Base-by-base conservation (phyloP, 2,329 filamentous ascomycete species). In the Claviceps purpurea region DNA sequence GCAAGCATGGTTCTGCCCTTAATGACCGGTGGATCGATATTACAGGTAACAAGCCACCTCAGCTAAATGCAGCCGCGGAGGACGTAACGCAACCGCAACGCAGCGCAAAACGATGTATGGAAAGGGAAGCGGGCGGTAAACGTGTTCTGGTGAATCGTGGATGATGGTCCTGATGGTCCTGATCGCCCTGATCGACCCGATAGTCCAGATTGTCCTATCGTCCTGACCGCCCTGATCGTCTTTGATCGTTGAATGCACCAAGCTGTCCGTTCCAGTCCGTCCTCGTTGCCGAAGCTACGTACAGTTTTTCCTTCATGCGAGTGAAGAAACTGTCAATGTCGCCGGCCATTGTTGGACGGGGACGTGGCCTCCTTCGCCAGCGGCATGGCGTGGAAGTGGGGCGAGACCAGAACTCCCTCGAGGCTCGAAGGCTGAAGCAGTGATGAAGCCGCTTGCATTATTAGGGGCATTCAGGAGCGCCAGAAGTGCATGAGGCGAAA, bases 1-100 rank as follows among this genome's bases (percentile, higher is more conserved):
- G 52, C 49, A 45, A 53, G 51, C 54, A 55, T 53, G 51, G 34
- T 24, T 34, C 34, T 49, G 14, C 34, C 20, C 47, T 42, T 39
- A 38, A 20, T 43, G 7, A 22, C 20, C 30, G 30, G 30, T 34
- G 30, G 30, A 34, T 34, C 30, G 10, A 34, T 34, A 34, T 34
- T 34, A 11, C 30, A 34, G 30, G 30, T 34, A 34, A 34, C 10
- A 34, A 34, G 30, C 30, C 30, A 34, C 30, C 30, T 34, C 30
- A 34, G 30, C 30, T 34, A 34, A 34, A 34, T 34, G 10, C 30
- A 34, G 30, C 30, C 30, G 30, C 30, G 30, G 30, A 34, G 30
- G 30, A 34, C 30, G 30, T 34, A 34, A 34, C 30, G 30, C 30
- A 11, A 11, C 30, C 11, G 8, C 30, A 34, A 34, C 4, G 30